Evolutionary conservation across 2,329 filamentous ascomycete genomes (phyloP), one percentile per base, ranked within the genome.

Genomic region (Fusarium decemcellulare): DNA sequence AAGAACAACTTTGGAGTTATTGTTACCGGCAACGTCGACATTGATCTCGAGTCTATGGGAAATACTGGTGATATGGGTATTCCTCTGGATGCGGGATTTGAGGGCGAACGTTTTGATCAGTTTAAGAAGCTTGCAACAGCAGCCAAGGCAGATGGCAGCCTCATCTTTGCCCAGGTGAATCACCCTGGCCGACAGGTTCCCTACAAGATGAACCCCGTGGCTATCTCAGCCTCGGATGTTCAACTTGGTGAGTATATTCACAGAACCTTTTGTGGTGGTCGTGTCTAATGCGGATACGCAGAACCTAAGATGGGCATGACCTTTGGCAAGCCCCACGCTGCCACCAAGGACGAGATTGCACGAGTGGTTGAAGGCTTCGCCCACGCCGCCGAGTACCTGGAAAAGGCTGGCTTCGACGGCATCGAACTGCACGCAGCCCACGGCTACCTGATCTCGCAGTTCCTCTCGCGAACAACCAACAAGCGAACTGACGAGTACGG

Each of bases 11-110:
- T 84, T 59, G 88, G 89, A 4, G 70, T 88, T 43, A 86, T 91
- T 51, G 76, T 91, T 2, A 89, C 88, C 1, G 90, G 90, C 44
- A 92, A 92, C 78, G 81, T 91, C 61, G 89, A 90, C 84, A 84
- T 91, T 54, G 87, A 90, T 47, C 88, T 86, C 67, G 86, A 88
- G 48, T 84, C 88, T 39, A 77, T 90, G 3, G 87, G 89, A 67
- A 81, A 80, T 4, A 69, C 83, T 9, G 88, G 87, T 7, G 88
- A 90, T 74, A 79, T 81, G 7, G 88, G 92, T 72, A 88, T 93
- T 60, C 86, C 89, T 1, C 78, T 78, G 9, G 83, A 82, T 6
- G 83, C 84, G 11, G 77, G 81, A 0, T 86, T 85, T 59, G 78
- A 82, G 10, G 90, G 88, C 32, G 82, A 86, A 63, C 83, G 90